Percentiles rank a stretch among this genome's conserved stretches.
Evolutionary conservation across 169 alveolate species (phyloP).

Genomic region (Perkinsus olseni): DNA sequence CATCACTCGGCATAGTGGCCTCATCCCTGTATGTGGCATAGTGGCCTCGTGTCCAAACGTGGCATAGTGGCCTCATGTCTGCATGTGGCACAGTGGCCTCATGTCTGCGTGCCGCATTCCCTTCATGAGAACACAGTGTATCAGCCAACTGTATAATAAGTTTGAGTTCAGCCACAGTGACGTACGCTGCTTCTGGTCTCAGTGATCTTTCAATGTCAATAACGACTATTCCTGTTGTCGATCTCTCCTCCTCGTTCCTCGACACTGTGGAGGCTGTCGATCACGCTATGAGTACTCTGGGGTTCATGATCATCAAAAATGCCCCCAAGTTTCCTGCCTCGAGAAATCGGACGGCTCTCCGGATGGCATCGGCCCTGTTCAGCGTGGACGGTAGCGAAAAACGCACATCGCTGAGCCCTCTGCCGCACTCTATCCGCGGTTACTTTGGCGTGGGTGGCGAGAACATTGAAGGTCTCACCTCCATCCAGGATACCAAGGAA

Average conservation of each 20-base stretch:
- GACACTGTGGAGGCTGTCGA: background rate
- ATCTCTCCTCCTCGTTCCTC: background rate
- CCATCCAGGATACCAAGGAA: background rate
- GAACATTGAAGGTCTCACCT: background rate
- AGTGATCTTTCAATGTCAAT: no score
- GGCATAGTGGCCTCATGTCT: no score
- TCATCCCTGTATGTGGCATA: no score
- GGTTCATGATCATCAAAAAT: background rate
- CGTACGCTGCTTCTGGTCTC: no score
- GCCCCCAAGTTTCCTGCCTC: background rate
- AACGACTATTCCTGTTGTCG: background rate
- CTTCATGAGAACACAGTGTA: no score
- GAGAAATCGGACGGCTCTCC: background rate
- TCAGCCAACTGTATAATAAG: no score
- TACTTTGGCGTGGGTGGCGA: background rate
- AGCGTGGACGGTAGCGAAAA: background rate
- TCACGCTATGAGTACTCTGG: background rate
- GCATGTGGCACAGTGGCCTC: no score
- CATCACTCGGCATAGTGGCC: no score
- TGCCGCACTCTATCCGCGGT: background rate
- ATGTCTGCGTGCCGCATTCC: no score
- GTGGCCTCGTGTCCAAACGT: no score
- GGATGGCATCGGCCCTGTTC: background rate
- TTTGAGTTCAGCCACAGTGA: no score
- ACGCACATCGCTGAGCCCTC: background rate